Evolutionary conservation across 2,329 filamentous ascomycete species (phyloP), one percentile per base, ranked within the genome.

Genomic region (Cordyceps javanica): DNA sequence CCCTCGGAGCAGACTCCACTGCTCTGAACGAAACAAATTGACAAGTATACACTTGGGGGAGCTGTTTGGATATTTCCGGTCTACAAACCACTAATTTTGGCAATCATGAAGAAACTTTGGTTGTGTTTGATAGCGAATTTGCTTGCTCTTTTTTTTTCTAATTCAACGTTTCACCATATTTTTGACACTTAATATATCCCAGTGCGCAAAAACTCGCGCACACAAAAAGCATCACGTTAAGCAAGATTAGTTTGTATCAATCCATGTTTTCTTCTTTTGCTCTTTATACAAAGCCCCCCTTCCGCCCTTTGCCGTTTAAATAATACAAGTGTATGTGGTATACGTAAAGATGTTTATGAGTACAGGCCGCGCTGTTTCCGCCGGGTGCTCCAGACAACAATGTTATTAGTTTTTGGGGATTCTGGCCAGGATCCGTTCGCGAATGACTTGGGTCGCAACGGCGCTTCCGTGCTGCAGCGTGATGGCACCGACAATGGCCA

Each of bases 401-500:
- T 38, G 56, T 49, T 30, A 26, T 58, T 55, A 63, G 19, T 61
- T 60, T 52, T 65, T 63, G 16, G 62, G 59, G 59, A 73, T 57
- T 54, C 66, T 66, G 26, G 68, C 60, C 66, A 96, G 73, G 70
- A 96, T 87, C 72, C 86, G 85, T 64, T 96, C 89, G 68, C 85
- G 83, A 48, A 90, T 85, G 55, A 95, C 74, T 70, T 83, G 81
- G 62, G 86, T 87, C 59, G 93, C 91, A 57, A 89, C 82, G 45
- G 87, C 85, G 38, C 88, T 89, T 48, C 94, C 94, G 64, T 89
- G 86, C 72, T 97, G 91, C 67, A 99, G 76, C n/a, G 91, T 87
- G 55, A 99, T 73, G 11, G 94, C 94, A 23, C 94, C 94, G 45
- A 97, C 76, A 57, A 99, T 88, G 46, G 92, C 90, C 69, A 91